These are phyloP conservation scores for Gnomoniopsis smithogilvyi DNA, from an alignment of 2,329 filamentous ascomycete genomes.

Conservation along the genomic window DNA sequence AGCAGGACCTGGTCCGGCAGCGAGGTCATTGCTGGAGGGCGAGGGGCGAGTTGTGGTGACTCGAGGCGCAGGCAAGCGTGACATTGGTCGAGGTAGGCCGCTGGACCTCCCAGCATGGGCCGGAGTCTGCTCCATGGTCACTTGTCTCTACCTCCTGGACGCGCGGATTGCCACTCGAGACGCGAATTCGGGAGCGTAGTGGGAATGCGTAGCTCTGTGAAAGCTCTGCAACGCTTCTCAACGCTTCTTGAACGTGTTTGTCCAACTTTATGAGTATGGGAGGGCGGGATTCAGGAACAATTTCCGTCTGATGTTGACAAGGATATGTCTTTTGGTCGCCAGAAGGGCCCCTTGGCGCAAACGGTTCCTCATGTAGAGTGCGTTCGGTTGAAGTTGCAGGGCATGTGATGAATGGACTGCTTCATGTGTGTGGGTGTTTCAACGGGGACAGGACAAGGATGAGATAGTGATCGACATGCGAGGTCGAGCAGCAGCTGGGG, in stretches of 20 bases:
- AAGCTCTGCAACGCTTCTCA: background rate
- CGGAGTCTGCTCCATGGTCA: slow-evolving; percentile 13
- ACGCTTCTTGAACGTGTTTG: background rate
- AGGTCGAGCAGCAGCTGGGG: no score
- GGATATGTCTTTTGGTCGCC: background rate
- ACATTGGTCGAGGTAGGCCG: slow-evolving; percentile 13
- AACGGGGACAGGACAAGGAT: no score
- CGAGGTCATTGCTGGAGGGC: slow-evolving; percentile 9
- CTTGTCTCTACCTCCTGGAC: background rate
- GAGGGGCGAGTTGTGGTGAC: slow-evolving; percentile 10
- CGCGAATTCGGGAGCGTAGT: background rate
- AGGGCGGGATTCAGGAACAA: background rate
- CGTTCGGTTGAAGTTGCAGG: no score
- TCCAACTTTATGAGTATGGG: background rate
- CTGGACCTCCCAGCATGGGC: slow-evolving; percentile 2
- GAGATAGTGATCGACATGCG: no score
- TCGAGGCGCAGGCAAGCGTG: slow-evolving; percentile 14
- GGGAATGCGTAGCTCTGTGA: background rate
- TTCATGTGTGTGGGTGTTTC: no score
- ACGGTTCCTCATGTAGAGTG: no score
- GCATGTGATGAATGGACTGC: no score
- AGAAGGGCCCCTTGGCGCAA: no score
- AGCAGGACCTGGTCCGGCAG: background rate
- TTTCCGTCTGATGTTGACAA: background rate
- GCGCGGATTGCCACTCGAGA: background rate